Percentiles rank a stretch among this genome's conserved stretches.
These are phyloP conservation scores for Camelina neglecta DNA, from an alignment of 345 rosid species.

Conservation along the genomic window DNA sequence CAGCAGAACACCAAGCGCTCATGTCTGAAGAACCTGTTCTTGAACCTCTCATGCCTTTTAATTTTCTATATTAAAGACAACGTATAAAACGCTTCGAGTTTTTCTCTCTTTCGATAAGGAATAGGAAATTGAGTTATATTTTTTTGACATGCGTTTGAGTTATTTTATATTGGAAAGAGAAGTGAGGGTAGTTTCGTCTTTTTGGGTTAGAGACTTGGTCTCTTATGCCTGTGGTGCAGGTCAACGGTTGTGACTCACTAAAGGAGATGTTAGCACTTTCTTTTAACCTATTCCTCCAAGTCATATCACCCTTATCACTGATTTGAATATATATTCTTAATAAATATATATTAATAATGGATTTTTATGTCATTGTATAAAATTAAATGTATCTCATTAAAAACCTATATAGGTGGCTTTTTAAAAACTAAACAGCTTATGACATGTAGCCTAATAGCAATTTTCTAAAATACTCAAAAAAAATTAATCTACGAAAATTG, in stretches of 20 bases:
- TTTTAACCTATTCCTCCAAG: conserved; percentile 27
- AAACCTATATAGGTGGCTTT: not conserved
- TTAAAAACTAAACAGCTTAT: not conserved
- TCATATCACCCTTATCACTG: not conserved
- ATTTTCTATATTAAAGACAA: no score
- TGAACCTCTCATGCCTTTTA: conserved; percentile 38
- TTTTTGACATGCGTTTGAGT: not conserved
- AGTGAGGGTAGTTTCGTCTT: conserved; percentile 33
- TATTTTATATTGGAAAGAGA: conserved; percentile 24
- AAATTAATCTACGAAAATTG: not conserved
- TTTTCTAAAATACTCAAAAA: not conserved
- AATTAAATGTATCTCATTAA: not conserved
- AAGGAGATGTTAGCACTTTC: conserved; percentile 26
- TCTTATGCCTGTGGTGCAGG: conserved; percentile 22
- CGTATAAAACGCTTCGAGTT: not conserved
- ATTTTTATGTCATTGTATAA: conserved; percentile 11
- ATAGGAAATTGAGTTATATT: not conserved
- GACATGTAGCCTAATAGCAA: conserved; percentile 1
- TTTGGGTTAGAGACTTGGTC: conserved; percentile 39
- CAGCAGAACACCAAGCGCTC: conserved; percentile 71
- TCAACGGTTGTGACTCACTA: conserved; percentile 41
- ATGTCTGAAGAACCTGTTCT: conserved; percentile 49
- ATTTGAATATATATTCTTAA: not conserved
- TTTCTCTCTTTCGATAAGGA: not conserved
- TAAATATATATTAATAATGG: not conserved